phyloP scores from a whole-genome alignment of 2,329 filamentous ascomycete genomes.

The Calonectria multiphialidica region DNA sequence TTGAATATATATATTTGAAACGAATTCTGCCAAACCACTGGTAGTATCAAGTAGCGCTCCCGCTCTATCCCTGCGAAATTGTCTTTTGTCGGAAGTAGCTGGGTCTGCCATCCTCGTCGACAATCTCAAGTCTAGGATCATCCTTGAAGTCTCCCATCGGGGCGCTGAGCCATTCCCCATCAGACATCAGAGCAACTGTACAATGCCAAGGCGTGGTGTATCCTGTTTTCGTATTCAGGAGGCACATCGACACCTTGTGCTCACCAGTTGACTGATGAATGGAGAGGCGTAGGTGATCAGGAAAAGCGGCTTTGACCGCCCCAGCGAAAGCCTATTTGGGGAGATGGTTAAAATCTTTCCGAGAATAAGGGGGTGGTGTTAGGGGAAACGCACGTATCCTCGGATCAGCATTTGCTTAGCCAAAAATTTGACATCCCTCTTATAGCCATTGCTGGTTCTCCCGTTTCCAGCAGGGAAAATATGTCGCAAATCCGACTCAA shows the following conservation, averaged over 20 bases:
- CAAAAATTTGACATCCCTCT: slow-evolving; percentile 42
- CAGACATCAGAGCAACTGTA: slow-evolving; percentile 26
- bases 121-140: slow-evolving; percentile 34
- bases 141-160: slow-evolving; percentile 42
- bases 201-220: slow-evolving; percentile 50
- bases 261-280: slow-evolving; percentile 45
- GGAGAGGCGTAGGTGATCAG: slow-evolving; percentile 43
- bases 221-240: slow-evolving; percentile 45
- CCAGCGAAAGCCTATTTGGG: slow-evolving; percentile 41
- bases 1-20: background rate
- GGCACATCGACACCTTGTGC: slow-evolving; percentile 44
- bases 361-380: background rate
- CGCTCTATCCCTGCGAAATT: background rate
- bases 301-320: slow-evolving; percentile 42
- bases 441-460: slow-evolving; percentile 37
- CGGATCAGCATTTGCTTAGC: slow-evolving; percentile 48
- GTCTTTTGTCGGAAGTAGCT: slow-evolving; percentile 35
- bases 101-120: slow-evolving; percentile 37
- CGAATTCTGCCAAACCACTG: background rate
- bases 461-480: slow-evolving; percentile 39
- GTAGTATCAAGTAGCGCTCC: background rate
- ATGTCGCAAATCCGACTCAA: slow-evolving; percentile 45
- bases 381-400: slow-evolving; percentile 22
- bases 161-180: slow-evolving; percentile 41
- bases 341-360: background rate